Evolutionary conservation across 2,329 filamentous ascomycete species (phyloP).

Genomic region (Xylaria polymorpha): DNA sequence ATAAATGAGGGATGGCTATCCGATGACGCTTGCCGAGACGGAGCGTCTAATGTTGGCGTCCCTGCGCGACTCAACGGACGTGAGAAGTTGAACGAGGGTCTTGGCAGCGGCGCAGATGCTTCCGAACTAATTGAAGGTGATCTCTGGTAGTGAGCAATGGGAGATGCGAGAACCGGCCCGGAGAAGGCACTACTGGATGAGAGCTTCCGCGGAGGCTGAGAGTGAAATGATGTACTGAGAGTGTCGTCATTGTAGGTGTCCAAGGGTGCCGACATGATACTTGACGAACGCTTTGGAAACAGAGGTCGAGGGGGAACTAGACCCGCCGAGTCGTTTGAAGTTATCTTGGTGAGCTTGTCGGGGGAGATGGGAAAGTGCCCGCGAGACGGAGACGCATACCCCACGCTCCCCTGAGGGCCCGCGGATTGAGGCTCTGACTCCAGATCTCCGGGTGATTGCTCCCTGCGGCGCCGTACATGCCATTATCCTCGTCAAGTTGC

Average conservation of each 20-base stretch:
- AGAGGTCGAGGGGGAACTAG: slow-evolving; percentile 63
- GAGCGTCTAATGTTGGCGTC: slow-evolving; percentile 67
- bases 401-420: slow-evolving; percentile 52
- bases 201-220: slow-evolving; percentile 78
- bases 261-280: slow-evolving; percentile 70
- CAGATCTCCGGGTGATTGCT: slow-evolving; percentile 68
- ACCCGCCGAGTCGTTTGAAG: slow-evolving; percentile 62
- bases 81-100: slow-evolving; percentile 92
- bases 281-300: slow-evolving; percentile 66
- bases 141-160: slow-evolving; percentile 72
- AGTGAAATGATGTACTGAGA: slow-evolving; percentile 66
- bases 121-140: slow-evolving; percentile 90
- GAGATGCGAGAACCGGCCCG: slow-evolving; percentile 63
- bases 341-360: slow-evolving; percentile 56
- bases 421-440: slow-evolving; percentile 49
- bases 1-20: slow-evolving; percentile 75
- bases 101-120: slow-evolving; percentile 73
- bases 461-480: slow-evolving; percentile 66
- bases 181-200: slow-evolving; percentile 73
- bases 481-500: slow-evolving; percentile 54
- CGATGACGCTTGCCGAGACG: slow-evolving; percentile 71
- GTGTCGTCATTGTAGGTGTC: slow-evolving; percentile 79
- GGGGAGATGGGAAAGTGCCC: slow-evolving; percentile 56
- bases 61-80: slow-evolving; percentile 83
- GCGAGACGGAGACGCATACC: slow-evolving; percentile 52